Conservation (phyloP, 257 asterid genomes). For the Penstemon davidsonii region DNA sequence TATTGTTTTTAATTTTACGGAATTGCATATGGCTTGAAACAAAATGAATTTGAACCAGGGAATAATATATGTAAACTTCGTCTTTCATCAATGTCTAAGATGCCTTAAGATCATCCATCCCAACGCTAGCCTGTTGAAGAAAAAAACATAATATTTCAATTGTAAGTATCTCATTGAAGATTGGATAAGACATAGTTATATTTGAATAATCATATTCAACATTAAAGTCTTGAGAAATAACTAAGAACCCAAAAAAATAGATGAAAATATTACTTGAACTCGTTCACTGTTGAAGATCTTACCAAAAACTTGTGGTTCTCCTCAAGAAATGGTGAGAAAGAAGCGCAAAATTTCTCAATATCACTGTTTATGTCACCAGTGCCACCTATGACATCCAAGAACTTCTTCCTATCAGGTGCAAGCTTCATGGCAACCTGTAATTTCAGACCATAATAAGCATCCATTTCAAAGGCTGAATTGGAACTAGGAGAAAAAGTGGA, state of each 20-base stretch:
- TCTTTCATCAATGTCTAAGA: constrained; percentile 45
- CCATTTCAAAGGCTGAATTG: not conserved
- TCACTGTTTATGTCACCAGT: constrained; percentile 67
- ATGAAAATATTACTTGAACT: not conserved
- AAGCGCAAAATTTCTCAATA: constrained; percentile 71
- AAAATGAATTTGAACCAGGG: constrained; percentile 15
- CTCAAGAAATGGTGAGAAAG: constrained; percentile 76
- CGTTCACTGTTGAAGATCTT: constrained; percentile 32
- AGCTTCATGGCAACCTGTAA: constrained; percentile 95
- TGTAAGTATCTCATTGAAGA: not conserved
- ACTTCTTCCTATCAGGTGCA: constrained; percentile 97
- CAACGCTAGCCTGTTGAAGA: constrained; percentile 77
- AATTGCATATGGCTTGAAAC: not conserved
- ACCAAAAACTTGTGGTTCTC: constrained; percentile 99
- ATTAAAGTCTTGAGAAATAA: not conserved
- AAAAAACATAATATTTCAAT: constrained; percentile 19
- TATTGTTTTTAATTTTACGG: constrained; percentile 8
- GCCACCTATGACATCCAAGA: constrained; percentile 76
- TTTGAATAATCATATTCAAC: constrained; percentile 7
- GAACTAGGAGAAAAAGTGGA: constrained; percentile 12
- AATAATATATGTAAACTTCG: constrained; percentile 20
- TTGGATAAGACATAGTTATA: too few relatives aligned
- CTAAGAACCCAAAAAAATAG: constrained; percentile 4
- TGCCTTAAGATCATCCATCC: constrained; percentile 90
- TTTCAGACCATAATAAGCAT: constrained; percentile 15